Conservation (phyloP, 129 eudicot genomes). For the Helichrysum umbraculigerum region DNA sequence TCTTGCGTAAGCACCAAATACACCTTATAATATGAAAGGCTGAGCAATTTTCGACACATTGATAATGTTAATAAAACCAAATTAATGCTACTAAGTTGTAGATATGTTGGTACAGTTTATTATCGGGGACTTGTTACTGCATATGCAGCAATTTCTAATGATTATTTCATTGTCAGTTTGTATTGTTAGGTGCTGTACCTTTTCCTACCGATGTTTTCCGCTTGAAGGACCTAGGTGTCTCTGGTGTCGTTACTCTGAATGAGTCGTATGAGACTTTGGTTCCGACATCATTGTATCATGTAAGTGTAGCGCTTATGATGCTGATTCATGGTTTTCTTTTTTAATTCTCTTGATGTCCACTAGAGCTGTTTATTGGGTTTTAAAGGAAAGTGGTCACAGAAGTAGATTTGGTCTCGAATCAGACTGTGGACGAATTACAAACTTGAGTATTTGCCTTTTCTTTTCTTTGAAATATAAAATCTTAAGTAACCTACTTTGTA, state of each 20-base stretch:
- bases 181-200: slow-evolving; percentile 85
- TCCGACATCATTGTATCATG: slow-evolving; percentile 63
- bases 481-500: background rate
- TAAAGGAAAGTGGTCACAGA: background rate
- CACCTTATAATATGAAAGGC: background rate
- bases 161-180: slow-evolving; percentile 37
- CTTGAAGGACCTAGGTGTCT: slow-evolving; percentile 73
- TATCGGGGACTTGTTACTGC: background rate
- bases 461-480: background rate
- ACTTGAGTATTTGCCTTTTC: background rate
- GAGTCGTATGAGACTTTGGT: slow-evolving; percentile 88
- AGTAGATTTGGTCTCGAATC: background rate
- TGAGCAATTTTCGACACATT: background rate
- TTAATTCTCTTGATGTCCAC: background rate
- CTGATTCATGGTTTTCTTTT: background rate
- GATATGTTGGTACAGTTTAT: background rate
- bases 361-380: background rate
- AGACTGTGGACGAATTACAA: background rate
- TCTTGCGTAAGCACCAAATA: background rate
- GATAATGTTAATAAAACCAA: background rate
- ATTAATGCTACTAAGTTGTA: background rate
- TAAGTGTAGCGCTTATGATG: slow-evolving; percentile 16
- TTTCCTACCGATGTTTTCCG: slow-evolving; percentile 74
- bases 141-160: slow-evolving; percentile 7
- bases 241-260: slow-evolving; percentile 79